phyloP scores from a whole-genome alignment of 2,329 filamentous ascomycete genomes.

The Fusarium vanettenii region DNA sequence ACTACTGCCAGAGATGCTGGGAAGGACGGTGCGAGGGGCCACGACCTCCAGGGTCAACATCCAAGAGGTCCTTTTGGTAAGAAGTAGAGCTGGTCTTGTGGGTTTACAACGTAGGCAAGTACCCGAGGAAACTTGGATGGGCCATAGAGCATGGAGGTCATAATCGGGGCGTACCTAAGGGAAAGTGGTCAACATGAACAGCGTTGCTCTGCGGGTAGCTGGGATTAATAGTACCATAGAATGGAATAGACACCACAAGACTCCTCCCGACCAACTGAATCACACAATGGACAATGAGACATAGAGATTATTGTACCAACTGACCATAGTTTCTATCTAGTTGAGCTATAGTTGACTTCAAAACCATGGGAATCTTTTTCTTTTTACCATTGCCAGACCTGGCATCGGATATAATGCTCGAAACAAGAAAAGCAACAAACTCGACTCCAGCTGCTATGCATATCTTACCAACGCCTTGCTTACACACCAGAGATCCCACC shows the following conservation, averaged over 20 bases:
- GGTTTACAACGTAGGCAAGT: not conserved
- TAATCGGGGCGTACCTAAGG: not conserved
- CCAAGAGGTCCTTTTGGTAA: conserved; percentile 28
- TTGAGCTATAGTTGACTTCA: conserved; percentile 11
- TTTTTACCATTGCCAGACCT: conserved; percentile 25
- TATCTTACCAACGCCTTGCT: conserved; percentile 41
- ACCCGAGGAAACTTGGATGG: not conserved
- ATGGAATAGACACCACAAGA: not conserved
- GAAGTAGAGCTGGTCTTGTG: not conserved
- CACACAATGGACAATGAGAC: not conserved
- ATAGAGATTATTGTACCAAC: conserved; percentile 4
- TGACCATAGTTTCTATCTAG: conserved; percentile 19
- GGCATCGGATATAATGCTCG: conserved; percentile 17
- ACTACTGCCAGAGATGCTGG: conserved; percentile 41
- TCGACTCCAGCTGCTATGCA: conserved; percentile 39
- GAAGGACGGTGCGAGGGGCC: conserved; percentile 32
- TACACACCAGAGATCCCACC: conserved; percentile 11
- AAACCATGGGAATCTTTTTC: conserved; percentile 21
- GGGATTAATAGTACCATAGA: conserved; percentile 1
- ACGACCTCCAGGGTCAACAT: conserved; percentile 23
- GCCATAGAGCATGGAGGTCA: not conserved
- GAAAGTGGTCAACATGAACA: not conserved
- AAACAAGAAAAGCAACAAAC: conserved; percentile 20
- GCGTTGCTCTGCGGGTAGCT: conserved; percentile 13
- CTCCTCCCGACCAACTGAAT: not conserved